phyloP scores from a whole-genome alignment of 441 rosid genomes.

The Euphorbia schlechtendalii region DNA sequence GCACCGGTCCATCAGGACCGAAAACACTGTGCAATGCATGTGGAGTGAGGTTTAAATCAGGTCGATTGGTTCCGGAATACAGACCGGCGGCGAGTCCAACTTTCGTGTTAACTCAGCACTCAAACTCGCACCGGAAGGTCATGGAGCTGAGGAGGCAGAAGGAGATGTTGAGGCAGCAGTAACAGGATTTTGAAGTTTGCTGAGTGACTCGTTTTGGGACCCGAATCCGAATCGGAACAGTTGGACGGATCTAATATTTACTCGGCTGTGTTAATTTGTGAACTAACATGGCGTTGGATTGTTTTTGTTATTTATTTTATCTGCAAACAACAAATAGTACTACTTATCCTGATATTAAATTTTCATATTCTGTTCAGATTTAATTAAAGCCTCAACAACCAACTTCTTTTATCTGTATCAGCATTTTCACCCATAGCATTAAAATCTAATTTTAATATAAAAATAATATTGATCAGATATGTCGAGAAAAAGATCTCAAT shows the following conservation, averaged over 20 bases:
- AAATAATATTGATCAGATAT: too few relatives aligned
- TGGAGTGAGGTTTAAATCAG: constrained; percentile 83
- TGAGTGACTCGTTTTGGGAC: constrained; percentile 22
- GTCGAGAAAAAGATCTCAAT: too few relatives aligned
- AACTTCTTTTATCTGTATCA: too few relatives aligned
- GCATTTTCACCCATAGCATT: too few relatives aligned
- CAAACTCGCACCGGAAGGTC: constrained; percentile 87
- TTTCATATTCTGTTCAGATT: too few relatives aligned
- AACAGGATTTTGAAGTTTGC: constrained; percentile 32
- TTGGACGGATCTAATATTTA: background rate
- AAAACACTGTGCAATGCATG: too few relatives aligned
- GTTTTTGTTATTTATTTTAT: background rate
- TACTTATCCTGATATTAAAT: too few relatives aligned
- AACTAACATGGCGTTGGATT: background rate
- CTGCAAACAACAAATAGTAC: too few relatives aligned
- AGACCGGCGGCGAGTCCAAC: constrained; percentile 91
- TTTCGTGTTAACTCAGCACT: constrained; percentile 66
- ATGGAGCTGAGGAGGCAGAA: constrained; percentile 83
- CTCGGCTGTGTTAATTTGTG: background rate
- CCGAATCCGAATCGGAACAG: background rate
- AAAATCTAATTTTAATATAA: too few relatives aligned
- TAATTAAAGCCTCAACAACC: too few relatives aligned
- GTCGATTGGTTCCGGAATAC: constrained; percentile 80
- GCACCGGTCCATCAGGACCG: constrained; percentile 93
- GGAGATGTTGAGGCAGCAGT: constrained; percentile 36